These are phyloP conservation scores for Podila horticola DNA, from an alignment of 192 early-diverging fungal species.

Conservation along the genomic window DNA sequence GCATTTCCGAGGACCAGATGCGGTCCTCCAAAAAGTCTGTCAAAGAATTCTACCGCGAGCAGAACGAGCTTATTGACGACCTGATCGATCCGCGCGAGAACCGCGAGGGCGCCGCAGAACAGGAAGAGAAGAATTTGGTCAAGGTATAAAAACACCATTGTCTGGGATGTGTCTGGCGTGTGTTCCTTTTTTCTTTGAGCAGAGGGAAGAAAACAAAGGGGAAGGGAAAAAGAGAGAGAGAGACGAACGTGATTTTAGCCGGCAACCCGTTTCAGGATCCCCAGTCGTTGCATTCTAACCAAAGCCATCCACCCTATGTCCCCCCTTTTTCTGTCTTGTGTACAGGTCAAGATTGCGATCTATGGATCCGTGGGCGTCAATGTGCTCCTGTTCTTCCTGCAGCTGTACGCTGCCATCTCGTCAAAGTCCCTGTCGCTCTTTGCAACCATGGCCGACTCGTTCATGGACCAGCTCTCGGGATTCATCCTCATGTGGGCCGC, in stretches of 20 bases:
- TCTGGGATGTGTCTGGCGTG: too few species aligned
- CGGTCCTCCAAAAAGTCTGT: constrained; percentile 56
- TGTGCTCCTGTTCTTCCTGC: constrained; percentile 70
- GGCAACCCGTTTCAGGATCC: too few species aligned
- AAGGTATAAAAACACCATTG: too few species aligned
- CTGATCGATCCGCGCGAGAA: constrained; percentile 67
- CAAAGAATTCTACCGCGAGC: constrained; percentile 79
- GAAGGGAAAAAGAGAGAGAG: too few species aligned
- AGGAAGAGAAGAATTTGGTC: constrained; percentile 37
- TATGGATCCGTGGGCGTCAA: constrained; percentile 76
- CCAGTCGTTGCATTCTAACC: neutral
- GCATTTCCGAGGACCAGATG: constrained; percentile 64
- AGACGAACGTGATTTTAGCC: too few species aligned
- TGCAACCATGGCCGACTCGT: constrained; percentile 83
- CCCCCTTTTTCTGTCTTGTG: neutral
- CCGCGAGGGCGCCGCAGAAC: constrained; percentile 49
- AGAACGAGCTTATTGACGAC: constrained; percentile 85
- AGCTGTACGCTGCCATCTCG: constrained; percentile 77
- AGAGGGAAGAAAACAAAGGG: too few species aligned
- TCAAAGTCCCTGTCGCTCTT: constrained; percentile 81
- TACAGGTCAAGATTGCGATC: constrained; percentile 67
- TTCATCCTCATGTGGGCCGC: constrained; percentile 71
- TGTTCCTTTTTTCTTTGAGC: too few species aligned
- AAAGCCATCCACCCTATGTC: neutral
- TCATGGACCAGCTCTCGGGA: constrained; percentile 82